Evolutionary conservation across 768 basidiomycete species (phyloP).

Genomic region (Russula brevipes): DNA sequence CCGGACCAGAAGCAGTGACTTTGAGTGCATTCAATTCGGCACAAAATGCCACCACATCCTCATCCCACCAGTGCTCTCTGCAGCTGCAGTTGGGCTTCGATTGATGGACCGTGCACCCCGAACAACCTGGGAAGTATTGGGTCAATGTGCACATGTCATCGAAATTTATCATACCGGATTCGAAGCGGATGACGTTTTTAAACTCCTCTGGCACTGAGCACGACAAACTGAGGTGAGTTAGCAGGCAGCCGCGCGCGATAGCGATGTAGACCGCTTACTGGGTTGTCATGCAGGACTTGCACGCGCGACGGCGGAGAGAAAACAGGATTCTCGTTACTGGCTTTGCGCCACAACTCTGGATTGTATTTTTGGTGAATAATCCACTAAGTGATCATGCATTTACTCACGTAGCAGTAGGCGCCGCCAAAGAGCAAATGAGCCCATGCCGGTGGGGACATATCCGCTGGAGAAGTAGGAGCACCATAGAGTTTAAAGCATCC

Average conservation of each 20-base stretch:
- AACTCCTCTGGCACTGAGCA: slow-evolving; percentile 1
- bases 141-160: background rate
- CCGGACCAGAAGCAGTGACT: background rate
- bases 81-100: background rate
- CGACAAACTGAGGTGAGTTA: background rate
- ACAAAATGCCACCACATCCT: slow-evolving; percentile 1
- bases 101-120: background rate
- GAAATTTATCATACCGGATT: background rate
- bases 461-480: slow-evolving; percentile 12
- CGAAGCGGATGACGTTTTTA: background rate
- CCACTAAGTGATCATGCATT: too few relatives aligned
- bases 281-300: slow-evolving; percentile 14
- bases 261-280: background rate
- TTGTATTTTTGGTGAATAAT: background rate
- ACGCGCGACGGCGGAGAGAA: slow-evolving; percentile 18
- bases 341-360: slow-evolving; percentile 19
- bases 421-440: slow-evolving; percentile 18
- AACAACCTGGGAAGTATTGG: background rate
- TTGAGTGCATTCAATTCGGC: background rate
- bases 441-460: slow-evolving; percentile 20
- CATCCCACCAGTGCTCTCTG: slow-evolving; percentile 12
- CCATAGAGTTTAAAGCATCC: background rate
- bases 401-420: slow-evolving; percentile 18
- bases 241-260: background rate
- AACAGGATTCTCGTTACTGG: slow-evolving; percentile 16